Conservation (phyloP, 169 alveolate species). For the Babesia gibsoni region DNA sequence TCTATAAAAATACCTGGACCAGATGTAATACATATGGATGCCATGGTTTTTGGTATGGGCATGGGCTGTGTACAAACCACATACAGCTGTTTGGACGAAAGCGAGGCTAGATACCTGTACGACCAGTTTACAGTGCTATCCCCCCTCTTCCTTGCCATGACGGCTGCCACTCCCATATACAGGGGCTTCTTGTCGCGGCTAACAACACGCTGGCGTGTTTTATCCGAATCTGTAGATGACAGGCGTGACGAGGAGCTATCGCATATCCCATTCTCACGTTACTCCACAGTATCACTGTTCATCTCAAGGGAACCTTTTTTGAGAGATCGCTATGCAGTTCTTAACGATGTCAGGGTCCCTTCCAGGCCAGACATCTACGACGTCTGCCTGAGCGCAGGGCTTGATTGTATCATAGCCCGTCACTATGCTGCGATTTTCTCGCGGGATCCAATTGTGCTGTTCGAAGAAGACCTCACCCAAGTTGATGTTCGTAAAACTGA, state of each 20-base stretch:
- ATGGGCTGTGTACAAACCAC: constrained; percentile 90
- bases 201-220: constrained; percentile 91
- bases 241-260: constrained; percentile 87
- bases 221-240: constrained; percentile 89
- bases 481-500: constrained; percentile 60
- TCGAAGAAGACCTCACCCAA: constrained; percentile 58
- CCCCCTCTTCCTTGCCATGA: constrained; percentile 88
- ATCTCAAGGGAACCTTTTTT: constrained; percentile 78
- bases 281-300: constrained; percentile 85
- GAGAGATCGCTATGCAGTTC: constrained; percentile 60
- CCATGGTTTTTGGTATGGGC: constrained; percentile 96
- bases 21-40: constrained; percentile 90
- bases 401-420: constrained; percentile 85
- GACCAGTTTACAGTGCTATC: constrained; percentile 91
- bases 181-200: constrained; percentile 88
- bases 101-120: constrained; percentile 87
- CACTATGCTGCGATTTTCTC: constrained; percentile 87
- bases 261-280: constrained; percentile 85
- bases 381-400: constrained; percentile 67
- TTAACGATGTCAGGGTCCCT: constrained; percentile 85
- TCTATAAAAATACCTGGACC: constrained; percentile 75
- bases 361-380: constrained; percentile 75
- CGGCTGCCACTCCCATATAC: constrained; percentile 90
- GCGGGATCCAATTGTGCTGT: constrained; percentile 93
- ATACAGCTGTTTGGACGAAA: constrained; percentile 75